A percentile compares a stretch with the other conserved stretches of the same genome.
phyloP scores from a whole-genome alignment of 371 early-diverging fungal genomes.

The Mortierella sp. region DNA sequence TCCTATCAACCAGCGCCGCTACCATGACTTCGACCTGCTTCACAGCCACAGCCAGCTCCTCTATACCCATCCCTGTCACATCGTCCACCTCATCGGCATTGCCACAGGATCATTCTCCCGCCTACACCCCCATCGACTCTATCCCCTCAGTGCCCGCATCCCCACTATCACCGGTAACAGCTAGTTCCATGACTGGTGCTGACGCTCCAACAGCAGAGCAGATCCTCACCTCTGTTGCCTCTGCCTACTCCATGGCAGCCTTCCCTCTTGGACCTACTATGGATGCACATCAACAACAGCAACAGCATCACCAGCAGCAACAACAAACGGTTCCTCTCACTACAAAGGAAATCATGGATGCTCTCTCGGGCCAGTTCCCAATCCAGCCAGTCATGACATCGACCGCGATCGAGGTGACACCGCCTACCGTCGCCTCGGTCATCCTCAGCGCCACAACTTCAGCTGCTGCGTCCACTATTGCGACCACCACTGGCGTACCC shows the following conservation, averaged over 20 bases:
- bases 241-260: slow-evolving; percentile 9
- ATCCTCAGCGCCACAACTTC: background rate
- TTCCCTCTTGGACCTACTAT: background rate
- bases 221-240: slow-evolving; percentile 9
- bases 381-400: slow-evolving; percentile 29
- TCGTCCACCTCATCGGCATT: slow-evolving; percentile 3
- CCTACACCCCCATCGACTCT: background rate
- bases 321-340: slow-evolving; percentile 47
- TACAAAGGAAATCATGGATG: slow-evolving; percentile 51
- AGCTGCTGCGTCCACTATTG: background rate
- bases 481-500: background rate
- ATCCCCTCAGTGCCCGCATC: background rate
- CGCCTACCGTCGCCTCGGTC: background rate
- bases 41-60: slow-evolving; percentile 16
- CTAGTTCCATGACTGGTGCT: background rate
- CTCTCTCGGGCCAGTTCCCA: slow-evolving; percentile 50
- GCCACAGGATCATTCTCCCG: slow-evolving; percentile 7
- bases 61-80: background rate
- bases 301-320: background rate
- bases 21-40: slow-evolving; percentile 32
- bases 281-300: background rate
- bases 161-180: background rate
- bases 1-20: slow-evolving; percentile 41
- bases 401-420: background rate
- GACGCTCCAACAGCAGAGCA: slow-evolving; percentile 13